These are phyloP conservation scores for Scheffersomyces amazonensis DNA, from an alignment of 805 yeast genomes.

Conservation along the genomic window DNA sequence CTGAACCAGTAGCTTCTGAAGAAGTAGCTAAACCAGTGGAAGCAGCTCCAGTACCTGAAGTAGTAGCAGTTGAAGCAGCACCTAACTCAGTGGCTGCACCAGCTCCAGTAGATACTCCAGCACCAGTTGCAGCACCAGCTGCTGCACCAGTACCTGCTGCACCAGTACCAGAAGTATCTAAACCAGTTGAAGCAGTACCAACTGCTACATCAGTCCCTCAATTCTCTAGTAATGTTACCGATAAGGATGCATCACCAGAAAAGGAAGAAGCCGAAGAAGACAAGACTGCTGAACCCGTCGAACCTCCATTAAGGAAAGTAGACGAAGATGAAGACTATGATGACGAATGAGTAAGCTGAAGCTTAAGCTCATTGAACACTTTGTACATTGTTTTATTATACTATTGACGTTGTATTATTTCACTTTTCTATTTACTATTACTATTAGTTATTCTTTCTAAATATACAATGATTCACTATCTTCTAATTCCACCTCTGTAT, in stretches of 20 bases:
- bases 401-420: no score
- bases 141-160: slow-evolving; percentile 5
- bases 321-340: slow-evolving; percentile 48
- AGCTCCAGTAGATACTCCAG: slow-evolving; percentile 1
- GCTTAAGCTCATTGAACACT: no score
- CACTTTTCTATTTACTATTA: no score
- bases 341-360: slow-evolving; percentile 36
- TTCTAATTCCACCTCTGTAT: no score
- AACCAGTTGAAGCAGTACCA: slow-evolving; percentile 1
- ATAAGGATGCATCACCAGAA: neutral
- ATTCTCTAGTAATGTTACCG: slow-evolving; percentile 14
- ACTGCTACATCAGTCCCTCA: slow-evolving; percentile 10
- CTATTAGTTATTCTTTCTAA: no score
- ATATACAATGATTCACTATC: no score
- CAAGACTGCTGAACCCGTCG: slow-evolving; percentile 26
- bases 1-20: slow-evolving; percentile 3
- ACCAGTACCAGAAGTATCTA: slow-evolving; percentile 4
- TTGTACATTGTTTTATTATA: no score
- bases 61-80: neutral
- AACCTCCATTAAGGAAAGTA: slow-evolving; percentile 44
- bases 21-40: slow-evolving; percentile 3
- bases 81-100: neutral
- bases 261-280: slow-evolving; percentile 24
- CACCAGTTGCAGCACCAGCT: slow-evolving; percentile 2
- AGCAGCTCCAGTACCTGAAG: slow-evolving; percentile 1